A percentile compares a stretch with the other conserved stretches of the same genome.
These are phyloP conservation scores for Macrolepiota albuminosa DNA, from an alignment of 768 basidiomycete species.

Conservation along the genomic window DNA sequence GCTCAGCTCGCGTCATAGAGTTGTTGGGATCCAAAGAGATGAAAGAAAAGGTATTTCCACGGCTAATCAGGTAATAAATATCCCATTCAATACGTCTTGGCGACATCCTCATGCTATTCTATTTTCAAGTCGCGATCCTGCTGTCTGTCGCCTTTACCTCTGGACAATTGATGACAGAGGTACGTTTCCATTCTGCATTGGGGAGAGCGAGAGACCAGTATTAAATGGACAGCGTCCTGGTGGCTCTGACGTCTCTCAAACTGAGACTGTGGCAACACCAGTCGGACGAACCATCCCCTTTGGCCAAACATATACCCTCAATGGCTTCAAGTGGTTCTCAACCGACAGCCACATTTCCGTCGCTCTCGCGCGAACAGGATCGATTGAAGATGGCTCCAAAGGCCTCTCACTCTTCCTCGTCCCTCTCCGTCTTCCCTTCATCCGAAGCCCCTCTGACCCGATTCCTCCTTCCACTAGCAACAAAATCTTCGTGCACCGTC, in stretches of 20 bases:
- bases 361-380: constrained; percentile 69
- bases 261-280: constrained; percentile 56
- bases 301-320: constrained; percentile 50
- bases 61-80: constrained; percentile 50
- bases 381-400: constrained; percentile 48
- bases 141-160: constrained; percentile 58
- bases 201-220: not conserved
- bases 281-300: constrained; percentile 28
- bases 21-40: constrained; percentile 54
- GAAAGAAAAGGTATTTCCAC: constrained; percentile 53
- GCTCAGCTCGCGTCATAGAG: constrained; percentile 69
- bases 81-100: not conserved
- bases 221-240: constrained; percentile 49
- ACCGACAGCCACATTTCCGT: constrained; percentile 72
- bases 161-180: constrained; percentile 87
- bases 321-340: constrained; percentile 84
- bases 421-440: constrained; percentile 54
- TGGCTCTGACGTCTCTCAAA: constrained; percentile 71
- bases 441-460: constrained; percentile 36
- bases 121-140: constrained; percentile 53
- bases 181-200: constrained; percentile 24
- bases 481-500: constrained; percentile 62
- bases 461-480: constrained; percentile 49
- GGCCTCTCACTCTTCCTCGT: constrained; percentile 73
- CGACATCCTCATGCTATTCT: not conserved